Evolutionary conservation across 495 filamentous ascomycete species (phyloP), one percentile per base, ranked within the genome.

Genomic region (Antarctomyces pellizariae): DNA sequence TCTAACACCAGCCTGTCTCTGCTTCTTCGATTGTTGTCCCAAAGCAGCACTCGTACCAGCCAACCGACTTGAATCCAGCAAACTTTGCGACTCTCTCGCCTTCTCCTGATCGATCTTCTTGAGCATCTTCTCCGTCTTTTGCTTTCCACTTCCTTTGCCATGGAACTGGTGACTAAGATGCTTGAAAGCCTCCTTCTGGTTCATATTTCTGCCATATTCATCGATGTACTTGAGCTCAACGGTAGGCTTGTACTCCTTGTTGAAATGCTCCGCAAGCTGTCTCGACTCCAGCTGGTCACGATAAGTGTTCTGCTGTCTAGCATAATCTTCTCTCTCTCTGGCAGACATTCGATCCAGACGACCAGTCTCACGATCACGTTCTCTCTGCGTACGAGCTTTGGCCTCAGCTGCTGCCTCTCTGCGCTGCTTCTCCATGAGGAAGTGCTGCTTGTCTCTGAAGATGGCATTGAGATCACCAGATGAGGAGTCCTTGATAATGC

Each of bases 71-170:
- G 67, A 74, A 42, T 89, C 78, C 34, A 93, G 47, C 24, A 71
- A 59, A 40, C 73, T 79, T 60, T 76, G 73, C 0, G 75, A 64
- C 54, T 76, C 69, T 36, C 67, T 63, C 44, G 73, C 73, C 63
- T 82, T 84, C 55, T 93, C 83, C 37, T 84, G 79, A 30, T 84
- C 86, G 50, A 92, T 84, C 66, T 86, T 90, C 68, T 93, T 92
- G 26, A 97, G 51, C 29, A 64, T 57, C 55, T 95, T 95, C 57
- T 95, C 84, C 13, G 80, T 93, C 71, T 97, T 97, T 55, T 75
- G 75, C 62, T 93, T 93, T 28, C 86, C 86, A 42, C 72, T 82
- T 22, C 83, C 82, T 54, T 95, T 93, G 29, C 86, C 86, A 52
- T 97, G 86, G 67, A 97, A 97, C 48, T 89, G 75, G 52, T 97